These are phyloP conservation scores for Mesotaenium endlicherianum DNA, from an alignment of 139 green algal genomes.

Conservation along the genomic window DNA sequence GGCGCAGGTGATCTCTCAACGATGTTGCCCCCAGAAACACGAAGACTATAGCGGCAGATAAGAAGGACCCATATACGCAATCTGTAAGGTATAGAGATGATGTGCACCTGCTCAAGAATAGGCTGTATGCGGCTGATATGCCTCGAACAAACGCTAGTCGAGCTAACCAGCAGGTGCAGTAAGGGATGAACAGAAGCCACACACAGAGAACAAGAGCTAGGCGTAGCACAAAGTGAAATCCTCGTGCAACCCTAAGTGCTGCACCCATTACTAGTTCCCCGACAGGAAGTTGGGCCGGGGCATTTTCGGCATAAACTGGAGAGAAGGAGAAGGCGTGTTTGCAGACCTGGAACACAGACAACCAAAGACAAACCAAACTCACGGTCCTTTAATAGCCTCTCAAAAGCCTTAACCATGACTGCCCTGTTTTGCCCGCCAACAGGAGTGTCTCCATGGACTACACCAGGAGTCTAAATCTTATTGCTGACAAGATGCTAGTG, in stretches of 20 bases:
- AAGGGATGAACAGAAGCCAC: constrained; percentile 63
- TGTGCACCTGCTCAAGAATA: neutral
- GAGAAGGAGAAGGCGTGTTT: constrained; percentile 67
- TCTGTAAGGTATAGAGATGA: constrained; percentile 55
- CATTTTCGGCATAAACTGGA: constrained; percentile 62
- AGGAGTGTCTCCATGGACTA: too few species aligned
- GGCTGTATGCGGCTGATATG: neutral
- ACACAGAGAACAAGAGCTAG: constrained; percentile 57
- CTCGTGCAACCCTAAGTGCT: neutral
- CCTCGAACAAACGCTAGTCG: constrained; percentile 54
- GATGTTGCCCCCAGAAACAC: constrained; percentile 45
- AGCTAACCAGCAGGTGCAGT: constrained; percentile 60
- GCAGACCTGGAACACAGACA: constrained; percentile 53
- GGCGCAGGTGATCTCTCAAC: constrained; percentile 51
- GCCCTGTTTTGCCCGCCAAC: too few species aligned
- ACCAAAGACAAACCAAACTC: neutral
- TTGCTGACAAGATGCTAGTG: too few species aligned
- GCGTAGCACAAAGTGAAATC: constrained; percentile 32
- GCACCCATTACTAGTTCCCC: constrained; percentile 59
- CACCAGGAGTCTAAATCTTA: too few species aligned
- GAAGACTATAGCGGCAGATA: constrained; percentile 53
- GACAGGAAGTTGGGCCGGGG: constrained; percentile 53
- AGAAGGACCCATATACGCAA: constrained; percentile 62
- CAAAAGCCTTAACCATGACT: too few species aligned
- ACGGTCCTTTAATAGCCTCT: neutral